Conservation (phyloP, 2,329 filamentous ascomycete species). For the Whalleya microplaca region DNA sequence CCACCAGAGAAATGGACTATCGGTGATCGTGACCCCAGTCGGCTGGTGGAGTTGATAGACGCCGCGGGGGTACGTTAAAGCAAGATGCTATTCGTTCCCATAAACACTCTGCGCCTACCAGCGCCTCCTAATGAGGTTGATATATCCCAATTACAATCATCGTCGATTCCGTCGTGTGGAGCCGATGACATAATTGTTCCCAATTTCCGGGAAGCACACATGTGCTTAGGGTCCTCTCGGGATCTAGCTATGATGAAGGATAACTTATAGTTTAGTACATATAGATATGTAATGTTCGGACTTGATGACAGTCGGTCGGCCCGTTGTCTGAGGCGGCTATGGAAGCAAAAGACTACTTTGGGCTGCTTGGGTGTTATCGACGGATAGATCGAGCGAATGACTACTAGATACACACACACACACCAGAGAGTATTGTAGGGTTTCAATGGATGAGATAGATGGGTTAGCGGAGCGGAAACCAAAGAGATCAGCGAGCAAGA, state of each 20-base stretch:
- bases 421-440: background rate
- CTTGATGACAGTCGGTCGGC: background rate
- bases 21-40: constrained; percentile 19
- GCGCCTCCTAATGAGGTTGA: constrained; percentile 9
- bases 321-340: background rate
- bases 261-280: background rate
- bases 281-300: background rate
- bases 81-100: constrained; percentile 20
- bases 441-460: constrained; percentile 2
- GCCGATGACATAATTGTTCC: constrained; percentile 25
- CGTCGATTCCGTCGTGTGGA: constrained; percentile 10
- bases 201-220: constrained; percentile 12
- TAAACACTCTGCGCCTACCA: constrained; percentile 7
- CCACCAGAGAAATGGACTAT: constrained; percentile 16
- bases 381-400: background rate
- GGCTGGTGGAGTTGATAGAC: constrained; percentile 10
- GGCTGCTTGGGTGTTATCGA: background rate
- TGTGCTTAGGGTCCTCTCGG: constrained; percentile 18
- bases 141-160: constrained; percentile 3
- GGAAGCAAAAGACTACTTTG: background rate
- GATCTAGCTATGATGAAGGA: constrained; percentile 10
- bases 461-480: constrained; percentile 13
- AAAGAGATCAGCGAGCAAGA: constrained; percentile 18
- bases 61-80: constrained; percentile 16
- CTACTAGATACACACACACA: background rate